These are phyloP conservation scores for Ogataea kodamae DNA, from an alignment of 805 yeast genomes.

Conservation along the genomic window DNA sequence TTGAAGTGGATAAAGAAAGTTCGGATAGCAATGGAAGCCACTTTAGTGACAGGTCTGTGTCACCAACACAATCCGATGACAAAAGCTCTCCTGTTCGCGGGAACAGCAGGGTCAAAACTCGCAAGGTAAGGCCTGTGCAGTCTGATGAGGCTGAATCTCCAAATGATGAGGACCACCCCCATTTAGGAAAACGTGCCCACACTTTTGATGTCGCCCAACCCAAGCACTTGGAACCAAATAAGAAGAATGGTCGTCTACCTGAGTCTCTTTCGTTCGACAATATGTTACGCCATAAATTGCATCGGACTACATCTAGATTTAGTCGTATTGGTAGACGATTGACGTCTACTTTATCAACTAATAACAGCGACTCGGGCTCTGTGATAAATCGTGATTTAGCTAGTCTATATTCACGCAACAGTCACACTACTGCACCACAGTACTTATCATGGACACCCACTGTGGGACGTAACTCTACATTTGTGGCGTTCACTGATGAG, in stretches of 20 bases:
- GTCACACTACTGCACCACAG: conserved; percentile 40
- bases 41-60: background rate
- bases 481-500: conserved; percentile 71
- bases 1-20: conserved; percentile 25
- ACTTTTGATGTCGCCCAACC: conserved; percentile 40
- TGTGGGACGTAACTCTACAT: conserved; percentile 89
- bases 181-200: conserved; percentile 42
- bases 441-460: conserved; percentile 91
- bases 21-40: conserved; percentile 17
- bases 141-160: conserved; percentile 33
- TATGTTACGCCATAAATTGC: conserved; percentile 32
- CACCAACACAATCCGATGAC: conserved; percentile 11
- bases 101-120: conserved; percentile 8
- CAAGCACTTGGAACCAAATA: conserved; percentile 6
- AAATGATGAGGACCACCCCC: conserved; percentile 22
- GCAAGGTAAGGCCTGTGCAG: conserved; percentile 21
- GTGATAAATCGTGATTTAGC: conserved; percentile 31
- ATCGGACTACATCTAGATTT: conserved; percentile 10
- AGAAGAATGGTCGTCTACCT: conserved; percentile 14
- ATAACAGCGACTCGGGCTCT: conserved; percentile 6
- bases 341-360: conserved; percentile 13
- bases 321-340: conserved; percentile 26
- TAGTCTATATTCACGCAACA: conserved; percentile 22
- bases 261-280: conserved; percentile 50
- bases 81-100: conserved; percentile 17